Percentiles rank a stretch among this genome's conserved stretches.
phyloP scores from a whole-genome alignment of 1,284 basidiomycete genomes.

The Tetrapyrgos nigripes region DNA sequence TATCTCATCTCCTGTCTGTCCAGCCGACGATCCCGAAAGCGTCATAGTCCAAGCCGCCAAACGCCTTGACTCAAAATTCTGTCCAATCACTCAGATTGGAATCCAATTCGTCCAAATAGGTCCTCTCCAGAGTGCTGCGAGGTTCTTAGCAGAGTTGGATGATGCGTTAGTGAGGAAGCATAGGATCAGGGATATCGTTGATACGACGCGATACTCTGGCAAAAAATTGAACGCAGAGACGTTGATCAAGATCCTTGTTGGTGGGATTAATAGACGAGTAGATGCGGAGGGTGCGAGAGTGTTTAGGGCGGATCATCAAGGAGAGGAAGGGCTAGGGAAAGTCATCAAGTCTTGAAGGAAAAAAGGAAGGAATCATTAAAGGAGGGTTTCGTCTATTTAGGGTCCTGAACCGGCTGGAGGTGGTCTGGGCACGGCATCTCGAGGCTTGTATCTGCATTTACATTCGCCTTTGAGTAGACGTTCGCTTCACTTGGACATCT shows the following conservation, averaged over 20 bases:
- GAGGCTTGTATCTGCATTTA: too few relatives aligned
- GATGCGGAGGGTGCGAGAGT: constrained; percentile 11
- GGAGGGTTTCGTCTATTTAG: too few relatives aligned
- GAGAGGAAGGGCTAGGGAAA: too few relatives aligned
- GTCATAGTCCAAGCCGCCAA: constrained; percentile 56
- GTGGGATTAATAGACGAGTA: constrained; percentile 17
- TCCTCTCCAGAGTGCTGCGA: neutral
- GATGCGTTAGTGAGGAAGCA: constrained; percentile 6
- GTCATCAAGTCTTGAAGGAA: too few relatives aligned
- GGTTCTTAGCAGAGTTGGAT: constrained; percentile 11
- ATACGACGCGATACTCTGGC: constrained; percentile 17
- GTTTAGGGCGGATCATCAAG: constrained; percentile 6
- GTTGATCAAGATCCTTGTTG: constrained; percentile 18
- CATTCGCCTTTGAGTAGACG: too few relatives aligned
- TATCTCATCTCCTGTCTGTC: neutral
- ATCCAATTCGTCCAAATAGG: constrained; percentile 18
- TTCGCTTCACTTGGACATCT: too few relatives aligned
- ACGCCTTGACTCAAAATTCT: constrained; percentile 52
- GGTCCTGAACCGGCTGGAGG: too few relatives aligned
- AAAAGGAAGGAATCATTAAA: too few relatives aligned
- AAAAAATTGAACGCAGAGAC: constrained; percentile 8
- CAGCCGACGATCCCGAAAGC: constrained; percentile 57
- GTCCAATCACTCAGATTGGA: constrained; percentile 59
- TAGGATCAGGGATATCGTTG: constrained; percentile 17
- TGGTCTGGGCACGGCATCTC: too few relatives aligned